Evolutionary conservation across 129 eudicot genomes (phyloP), one percentile per base, ranked within the genome.

Genomic region (Chrysanthemum makinoi): DNA sequence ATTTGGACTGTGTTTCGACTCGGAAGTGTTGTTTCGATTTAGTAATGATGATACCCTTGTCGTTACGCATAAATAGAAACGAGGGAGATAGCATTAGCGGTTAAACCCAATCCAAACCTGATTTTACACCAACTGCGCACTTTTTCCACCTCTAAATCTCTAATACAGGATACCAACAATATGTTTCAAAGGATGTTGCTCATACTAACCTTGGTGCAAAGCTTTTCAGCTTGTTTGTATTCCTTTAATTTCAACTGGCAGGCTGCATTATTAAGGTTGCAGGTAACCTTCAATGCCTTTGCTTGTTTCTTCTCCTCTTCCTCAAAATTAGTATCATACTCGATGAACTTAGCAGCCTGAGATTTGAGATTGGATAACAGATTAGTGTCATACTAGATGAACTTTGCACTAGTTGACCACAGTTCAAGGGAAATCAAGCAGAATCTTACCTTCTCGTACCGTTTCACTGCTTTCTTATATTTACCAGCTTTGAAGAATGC

Each of bases 221-320:
- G 97, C 72, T 95, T 95, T 88, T 88, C 91, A 1, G 95, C 96
- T 76, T 88, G 83, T 80, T 88, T 95, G 74, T 90, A 88, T 2
- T 90, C 99, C 67, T 95, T 95, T 30, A 95, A 47, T 72, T 95
- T 95, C 68, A 95, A 83, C 75, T 95, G 90, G 80, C 96, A 90
- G 18, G 99, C 99, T 15, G 99, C 96, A 78, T 90, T 85, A 65
- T 95, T 95, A 22, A 95, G 80, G 65, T 95, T 95, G 89, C 99
- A 95, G 22, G 83, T 62, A 10, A 95, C 65, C 77, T 95, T 95
- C 79, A 95, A 76, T 0, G 86, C 86, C 74, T 90, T 90, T 35
- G 96, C 81, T 78, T 79, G 91, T 69, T 90, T 88, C 81, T 90
- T 95, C 69, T 95, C 97, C 47, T 88, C 97, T 76, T 95, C 97